Base-by-base conservation (phyloP, 768 basidiomycete genomes). In the Hortiboletus campestris region DNA sequence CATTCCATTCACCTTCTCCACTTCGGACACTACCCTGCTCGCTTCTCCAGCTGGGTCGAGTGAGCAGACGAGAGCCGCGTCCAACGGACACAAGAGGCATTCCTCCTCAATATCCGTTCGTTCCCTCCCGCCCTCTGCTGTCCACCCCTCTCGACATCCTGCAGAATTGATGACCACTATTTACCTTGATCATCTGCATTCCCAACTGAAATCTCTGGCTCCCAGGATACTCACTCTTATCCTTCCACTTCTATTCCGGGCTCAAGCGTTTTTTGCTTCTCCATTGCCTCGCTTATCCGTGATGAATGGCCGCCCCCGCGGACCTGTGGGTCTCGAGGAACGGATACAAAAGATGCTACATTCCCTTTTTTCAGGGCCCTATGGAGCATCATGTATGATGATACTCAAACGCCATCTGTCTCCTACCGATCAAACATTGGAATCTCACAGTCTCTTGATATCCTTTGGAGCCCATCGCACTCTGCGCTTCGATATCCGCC, bases 221-320 rank as follows among this genome's bases (percentile, higher is more conserved):
- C 79, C 84, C 8, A 69, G 69, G 12, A 77, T 80, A 62, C 78
- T 90, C 35, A 66, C 72, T 13, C 62, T 72, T 35, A 83, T 91
- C 49, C 74, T 91, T n/a, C 85, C 87, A 0, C 75, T 87, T 34
- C 80, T 92, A n/a, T 88, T 90, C 64, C 84, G 86, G 17, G 80
- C 80, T 20, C 76, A 88, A 22, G 82, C 85, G 1, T 84, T 81
- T 61, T 87, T 81, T 63, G 75, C 83, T 4, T 79, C 83, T 3
- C 83, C 88, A 2, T 78, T 92, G 16, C 86, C 89, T 39, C 81
- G 86, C 9, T 72, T 92, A 11, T 82, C 86, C 6, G 74, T 89
- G 40, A 75, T 75, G 47, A 67, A 67, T 56, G 67, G 78, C 36
- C 64, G 70, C 22, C 63, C 67, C 3, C 74, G 68, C 6, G 64